Evolutionary conservation across 495 filamentous ascomycete genomes (phyloP), one percentile per base, ranked within the genome.

Genomic region (Filosporella fistucella): DNA sequence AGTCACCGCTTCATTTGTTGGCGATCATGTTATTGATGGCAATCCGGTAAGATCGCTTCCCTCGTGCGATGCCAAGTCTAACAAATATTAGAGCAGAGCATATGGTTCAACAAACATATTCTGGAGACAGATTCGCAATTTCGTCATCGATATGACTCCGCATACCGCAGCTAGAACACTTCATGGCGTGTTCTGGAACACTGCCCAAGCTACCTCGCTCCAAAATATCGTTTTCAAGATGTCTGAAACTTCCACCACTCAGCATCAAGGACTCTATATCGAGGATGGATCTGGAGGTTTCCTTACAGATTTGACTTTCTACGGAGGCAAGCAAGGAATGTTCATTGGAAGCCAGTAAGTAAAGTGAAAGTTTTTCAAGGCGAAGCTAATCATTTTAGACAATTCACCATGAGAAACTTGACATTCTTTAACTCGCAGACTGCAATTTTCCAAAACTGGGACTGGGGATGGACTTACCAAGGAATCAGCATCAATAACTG

Each of bases 111-210:
- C 84, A 14, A 90, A 86, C 51, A 78, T 86, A 21, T 93, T 93
- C 66, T 90, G 76, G 60, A 70, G 88, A 28, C 85, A 89, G 52
- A 73, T 93, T 41, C 72, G 85, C 25, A 93, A 93, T 56, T 75
- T 93, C 41, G 72, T 88, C 47, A 67, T 93, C 22, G 88, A 93
- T 57, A 76, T 79, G 35, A 90, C 83, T 4, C 71, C 81, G 1
- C 18, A 35, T 8, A 33, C 13, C 8, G 28, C 23, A 12, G 42
- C 32, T 8, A 60, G 56, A 11, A 47, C 21, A 9, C n/a, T n/a
- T n/a, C n/a, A n/a, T n/a, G 63, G 84, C 29, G 83, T 93, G 43
- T 86, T 91, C 56, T 93, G 88, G 88, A 85, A 85, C 0, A 86
- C 82, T 18, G 80, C 81, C 12, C 81, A 90, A 55, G 84, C 85